Conservation (phyloP, 805 yeast genomes). For the Huiozyma sinensis region DNA sequence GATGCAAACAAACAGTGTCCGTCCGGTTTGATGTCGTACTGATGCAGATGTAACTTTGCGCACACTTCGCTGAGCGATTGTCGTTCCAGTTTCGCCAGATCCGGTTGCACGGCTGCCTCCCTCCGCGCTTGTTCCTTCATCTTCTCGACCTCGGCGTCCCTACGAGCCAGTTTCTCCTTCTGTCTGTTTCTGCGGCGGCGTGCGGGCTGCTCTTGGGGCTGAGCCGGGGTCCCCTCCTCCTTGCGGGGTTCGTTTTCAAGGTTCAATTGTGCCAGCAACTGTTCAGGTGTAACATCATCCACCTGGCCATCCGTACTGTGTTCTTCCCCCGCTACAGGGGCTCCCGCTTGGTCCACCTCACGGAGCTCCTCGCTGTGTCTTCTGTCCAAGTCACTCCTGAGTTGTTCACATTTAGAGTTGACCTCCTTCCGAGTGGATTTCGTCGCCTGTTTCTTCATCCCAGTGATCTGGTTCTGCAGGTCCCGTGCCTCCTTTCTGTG, state of each 20-base stretch:
- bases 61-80: slow-evolving; percentile 52
- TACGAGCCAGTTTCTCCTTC: slow-evolving; percentile 67
- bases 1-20: slow-evolving; percentile 92
- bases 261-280: slow-evolving; percentile 45
- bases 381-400: slow-evolving; percentile 45
- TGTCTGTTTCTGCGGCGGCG: slow-evolving; percentile 59
- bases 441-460: slow-evolving; percentile 73
- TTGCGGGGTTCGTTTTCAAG: slow-evolving; percentile 22
- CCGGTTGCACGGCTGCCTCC: slow-evolving; percentile 60
- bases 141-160: slow-evolving; percentile 58
- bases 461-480: slow-evolving; percentile 54
- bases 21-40: slow-evolving; percentile 73
- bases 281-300: slow-evolving; percentile 55
- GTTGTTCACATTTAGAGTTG: slow-evolving; percentile 42
- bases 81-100: slow-evolving; percentile 61
- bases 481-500: slow-evolving; percentile 66
- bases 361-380: slow-evolving; percentile 47
- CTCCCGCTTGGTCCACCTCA: slow-evolving; percentile 8
- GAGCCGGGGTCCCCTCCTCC: background rate
- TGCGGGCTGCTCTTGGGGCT: slow-evolving; percentile 13
- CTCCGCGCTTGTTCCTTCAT: slow-evolving; percentile 54
- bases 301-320: slow-evolving; percentile 29
- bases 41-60: slow-evolving; percentile 35
- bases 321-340: slow-evolving; percentile 4
- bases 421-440: slow-evolving; percentile 68